A percentile compares a stretch with the other conserved stretches of the same genome.
Conservation (phyloP, 176 grass and related monocot species). For the Miscanthus lutarioriparius region DNA sequence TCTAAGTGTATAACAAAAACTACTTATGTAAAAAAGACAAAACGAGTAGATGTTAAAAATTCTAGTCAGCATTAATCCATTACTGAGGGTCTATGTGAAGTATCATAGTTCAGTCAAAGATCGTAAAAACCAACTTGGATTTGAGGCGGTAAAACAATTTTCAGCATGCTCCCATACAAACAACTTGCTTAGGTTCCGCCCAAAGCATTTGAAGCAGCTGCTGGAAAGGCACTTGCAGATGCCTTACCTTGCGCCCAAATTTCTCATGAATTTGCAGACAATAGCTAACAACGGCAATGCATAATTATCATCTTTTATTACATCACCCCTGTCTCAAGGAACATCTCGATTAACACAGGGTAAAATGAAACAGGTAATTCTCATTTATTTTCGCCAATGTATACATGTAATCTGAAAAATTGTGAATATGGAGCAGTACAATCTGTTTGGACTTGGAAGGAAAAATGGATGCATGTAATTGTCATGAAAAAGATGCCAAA, state of each 20-base stretch:
- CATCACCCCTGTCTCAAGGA: not conserved
- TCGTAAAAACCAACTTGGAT: not conserved
- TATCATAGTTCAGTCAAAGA: not conserved
- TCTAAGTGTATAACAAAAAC: too few species aligned
- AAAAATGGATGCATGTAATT: not conserved
- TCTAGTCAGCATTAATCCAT: not conserved
- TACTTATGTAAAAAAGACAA: too few species aligned
- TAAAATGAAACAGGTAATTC: not conserved
- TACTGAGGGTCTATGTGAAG: not conserved
- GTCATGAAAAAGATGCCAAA: conserved; percentile 10
- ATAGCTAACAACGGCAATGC: not conserved
- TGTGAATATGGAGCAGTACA: conserved; percentile 7
- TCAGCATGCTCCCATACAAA: conserved; percentile 8
- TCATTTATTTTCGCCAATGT: conserved; percentile 26
- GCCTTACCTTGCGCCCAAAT: not conserved
- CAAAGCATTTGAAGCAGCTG: not conserved
- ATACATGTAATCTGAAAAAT: not conserved
- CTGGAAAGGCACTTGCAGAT: not conserved
- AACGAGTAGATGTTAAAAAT: not conserved
- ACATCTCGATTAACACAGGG: not conserved
- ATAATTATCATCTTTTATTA: not conserved
- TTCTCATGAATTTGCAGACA: not conserved
- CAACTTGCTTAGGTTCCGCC: not conserved
- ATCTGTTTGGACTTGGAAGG: conserved; percentile 10
- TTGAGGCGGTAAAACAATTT: not conserved